phyloP scores from a whole-genome alignment of 345 rosid species.

The Reutealis trisperma region DNA sequence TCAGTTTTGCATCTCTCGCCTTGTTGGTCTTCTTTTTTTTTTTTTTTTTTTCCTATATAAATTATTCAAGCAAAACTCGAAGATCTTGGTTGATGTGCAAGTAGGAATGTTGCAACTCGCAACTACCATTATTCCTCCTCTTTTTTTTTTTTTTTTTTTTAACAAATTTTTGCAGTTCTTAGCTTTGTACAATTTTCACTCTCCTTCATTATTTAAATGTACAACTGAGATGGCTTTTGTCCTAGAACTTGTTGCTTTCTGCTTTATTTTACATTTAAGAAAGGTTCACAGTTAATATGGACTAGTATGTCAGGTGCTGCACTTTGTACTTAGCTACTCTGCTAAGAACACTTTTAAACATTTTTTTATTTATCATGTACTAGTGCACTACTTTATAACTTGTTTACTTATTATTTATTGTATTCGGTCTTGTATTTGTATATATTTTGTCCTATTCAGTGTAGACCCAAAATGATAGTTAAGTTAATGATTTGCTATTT shows the following conservation, averaged over 20 bases:
- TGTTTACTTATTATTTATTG: not conserved
- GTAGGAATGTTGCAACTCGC: constrained; percentile 9
- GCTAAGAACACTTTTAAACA: not conserved
- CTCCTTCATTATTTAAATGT: constrained; percentile 13
- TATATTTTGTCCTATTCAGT: not conserved
- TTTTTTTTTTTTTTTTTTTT: not conserved
- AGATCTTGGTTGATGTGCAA: not conserved
- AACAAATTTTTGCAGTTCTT: constrained; percentile 28
- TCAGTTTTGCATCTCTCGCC: constrained; percentile 12
- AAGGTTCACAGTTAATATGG: not conserved
- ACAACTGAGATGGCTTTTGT: constrained; percentile 10
- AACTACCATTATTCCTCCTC: constrained; percentile 13
- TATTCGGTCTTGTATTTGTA: not conserved
- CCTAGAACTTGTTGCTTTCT: not conserved
- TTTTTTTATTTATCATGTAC: not conserved
- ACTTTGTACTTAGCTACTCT: not conserved
- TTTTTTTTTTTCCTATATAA: too few relatives aligned
- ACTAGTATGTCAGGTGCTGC: not conserved
- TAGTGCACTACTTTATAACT: not conserved
- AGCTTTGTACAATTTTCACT: constrained; percentile 1
- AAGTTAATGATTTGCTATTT: not conserved
- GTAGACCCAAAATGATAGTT: not conserved
- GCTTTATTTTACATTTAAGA: not conserved
- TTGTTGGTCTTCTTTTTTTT: constrained; percentile 12
- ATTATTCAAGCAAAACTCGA: constrained; percentile 15